Base-by-base conservation (phyloP, 192 early-diverging fungal genomes). In the Kappamyces sp. region DNA sequence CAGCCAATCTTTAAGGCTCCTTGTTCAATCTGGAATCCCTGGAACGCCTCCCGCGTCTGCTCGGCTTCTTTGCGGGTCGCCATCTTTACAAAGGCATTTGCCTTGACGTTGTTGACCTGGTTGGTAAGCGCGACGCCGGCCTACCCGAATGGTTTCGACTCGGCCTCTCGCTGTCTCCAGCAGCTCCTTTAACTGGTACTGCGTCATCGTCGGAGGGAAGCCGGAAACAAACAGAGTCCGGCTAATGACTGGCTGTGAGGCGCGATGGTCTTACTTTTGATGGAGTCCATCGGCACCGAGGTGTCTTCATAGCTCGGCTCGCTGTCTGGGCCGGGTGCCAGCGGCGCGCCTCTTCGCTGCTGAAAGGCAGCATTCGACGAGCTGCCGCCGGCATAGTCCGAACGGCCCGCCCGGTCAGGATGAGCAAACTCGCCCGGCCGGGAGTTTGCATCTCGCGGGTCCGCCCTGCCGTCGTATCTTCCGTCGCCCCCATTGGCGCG, bases 201-300 rank as follows among this genome's bases (percentile, higher is more conserved):
- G 66, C 5, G 59, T 75, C 32, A 72, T 65, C 36, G 45, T 47
- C 3, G 59, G 53, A 5, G 65, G 60, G 30, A 80, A 53, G 5
- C 69, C 67, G 0, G 74, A 71, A 45, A 80, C 69, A 52, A 76
- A 80, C 34, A 80, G 47, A 37, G 78, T 78, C 39, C 78, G 45
- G 34, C 75, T 79, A 60, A 72, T 61, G 33, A 76, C 75, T 79
- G 61, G 32, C 35, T 54, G 14, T 15, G 6, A 37, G 36, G 45
- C 53, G 30, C 31, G 35, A 35, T 36, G 65, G 11, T 29, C 59
- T 45, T 61, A 74, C 72, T 62, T 54, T 74, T 74, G 48, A 74
- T 66, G 45, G 45, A 70, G 6, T 74, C 72, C 2, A 61, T 60
- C 1, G 68, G 65, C 14, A 70, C 30, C 45, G 47, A 31, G 12